Percentiles rank a stretch among this genome's conserved stretches.
Evolutionary conservation across 2,329 filamentous ascomycete species (phyloP).

Genomic region (Fusarium sp.): DNA sequence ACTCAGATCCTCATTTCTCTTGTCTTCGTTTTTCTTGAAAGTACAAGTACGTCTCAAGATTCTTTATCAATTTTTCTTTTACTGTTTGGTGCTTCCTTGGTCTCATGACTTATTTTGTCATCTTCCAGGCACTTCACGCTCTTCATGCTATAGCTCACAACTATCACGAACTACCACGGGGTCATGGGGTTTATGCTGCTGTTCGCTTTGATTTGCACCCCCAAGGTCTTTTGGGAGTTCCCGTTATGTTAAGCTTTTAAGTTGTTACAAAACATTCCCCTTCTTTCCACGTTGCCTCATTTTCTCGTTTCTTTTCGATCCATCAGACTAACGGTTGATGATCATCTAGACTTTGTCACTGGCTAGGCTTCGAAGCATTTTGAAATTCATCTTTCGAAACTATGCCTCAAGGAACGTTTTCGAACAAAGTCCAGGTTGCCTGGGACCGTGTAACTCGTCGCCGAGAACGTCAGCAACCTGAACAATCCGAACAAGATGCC

Average conservation of each 20-base stretch:
- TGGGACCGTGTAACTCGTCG: conserved; percentile 5
- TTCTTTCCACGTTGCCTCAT: not conserved
- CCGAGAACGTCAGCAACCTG: not conserved
- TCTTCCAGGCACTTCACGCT: too few species aligned
- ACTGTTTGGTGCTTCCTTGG: too few species aligned
- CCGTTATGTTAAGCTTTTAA: too few species aligned
- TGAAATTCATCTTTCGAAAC: not conserved
- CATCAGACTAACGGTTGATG: not conserved
- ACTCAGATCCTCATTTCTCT: not conserved
- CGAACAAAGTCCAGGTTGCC: not conserved
- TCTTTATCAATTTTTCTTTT: too few species aligned
- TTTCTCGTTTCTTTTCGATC: not conserved
- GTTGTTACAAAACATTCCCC: not conserved
- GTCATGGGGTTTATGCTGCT: too few species aligned
- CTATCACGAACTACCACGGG: too few species aligned
- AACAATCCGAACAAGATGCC: not conserved
- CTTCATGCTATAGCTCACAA: too few species aligned
- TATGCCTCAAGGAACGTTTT: conserved; percentile 7
- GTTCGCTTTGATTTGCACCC: not conserved
- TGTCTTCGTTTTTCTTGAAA: not conserved
- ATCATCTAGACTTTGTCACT: not conserved
- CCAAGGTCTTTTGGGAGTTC: too few species aligned
- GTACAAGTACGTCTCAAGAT: too few species aligned
- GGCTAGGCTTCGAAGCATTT: not conserved
- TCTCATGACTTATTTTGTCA: too few species aligned